phyloP scores from a whole-genome alignment of 2,329 filamentous ascomycete species.

The Fusarium sp. region DNA sequence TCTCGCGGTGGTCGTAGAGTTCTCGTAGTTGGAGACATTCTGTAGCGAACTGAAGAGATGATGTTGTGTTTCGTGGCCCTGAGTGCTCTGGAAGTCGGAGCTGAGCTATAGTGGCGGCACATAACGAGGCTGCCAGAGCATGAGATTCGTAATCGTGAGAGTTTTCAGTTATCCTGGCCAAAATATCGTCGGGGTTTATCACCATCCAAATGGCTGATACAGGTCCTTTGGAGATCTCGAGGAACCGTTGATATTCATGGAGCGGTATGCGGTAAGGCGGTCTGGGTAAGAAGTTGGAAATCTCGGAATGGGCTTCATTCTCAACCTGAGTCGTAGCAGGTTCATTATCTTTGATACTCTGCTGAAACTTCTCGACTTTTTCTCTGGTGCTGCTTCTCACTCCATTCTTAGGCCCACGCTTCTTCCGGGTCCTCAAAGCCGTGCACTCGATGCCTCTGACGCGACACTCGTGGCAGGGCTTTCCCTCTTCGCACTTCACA shows the following conservation, averaged over 20 bases:
- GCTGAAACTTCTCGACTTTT: conserved; percentile 34
- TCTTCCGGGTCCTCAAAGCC: conserved; percentile 22
- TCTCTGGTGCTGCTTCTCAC: conserved; percentile 29
- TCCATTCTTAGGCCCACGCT: conserved; percentile 37
- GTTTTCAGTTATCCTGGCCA: conserved; percentile 26
- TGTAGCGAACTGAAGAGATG: conserved; percentile 31
- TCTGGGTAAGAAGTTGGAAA: not conserved
- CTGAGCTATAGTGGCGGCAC: conserved; percentile 47
- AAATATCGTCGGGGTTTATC: conserved; percentile 36
- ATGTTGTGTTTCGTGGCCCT: conserved; percentile 20
- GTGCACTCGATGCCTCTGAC: conserved; percentile 37
- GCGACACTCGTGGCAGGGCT: conserved; percentile 34
- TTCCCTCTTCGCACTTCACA: conserved; percentile 38
- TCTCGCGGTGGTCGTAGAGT: conserved; percentile 45
- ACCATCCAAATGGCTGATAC: conserved; percentile 46
- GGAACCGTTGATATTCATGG: conserved; percentile 38
- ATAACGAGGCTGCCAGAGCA: conserved; percentile 44
- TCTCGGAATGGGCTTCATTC: not conserved
- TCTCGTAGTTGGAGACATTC: conserved; percentile 40
- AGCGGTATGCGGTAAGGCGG: conserved; percentile 34
- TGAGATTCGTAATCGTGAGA: conserved; percentile 40
- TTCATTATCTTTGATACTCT: conserved; percentile 21
- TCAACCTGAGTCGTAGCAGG: not conserved
- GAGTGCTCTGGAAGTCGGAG: conserved; percentile 45
- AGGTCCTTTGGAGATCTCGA: conserved; percentile 38